A percentile compares a stretch with the other conserved stretches of the same genome.
Conservation (phyloP, 352 stramenopile species). For the Phytophthora cactorum region DNA sequence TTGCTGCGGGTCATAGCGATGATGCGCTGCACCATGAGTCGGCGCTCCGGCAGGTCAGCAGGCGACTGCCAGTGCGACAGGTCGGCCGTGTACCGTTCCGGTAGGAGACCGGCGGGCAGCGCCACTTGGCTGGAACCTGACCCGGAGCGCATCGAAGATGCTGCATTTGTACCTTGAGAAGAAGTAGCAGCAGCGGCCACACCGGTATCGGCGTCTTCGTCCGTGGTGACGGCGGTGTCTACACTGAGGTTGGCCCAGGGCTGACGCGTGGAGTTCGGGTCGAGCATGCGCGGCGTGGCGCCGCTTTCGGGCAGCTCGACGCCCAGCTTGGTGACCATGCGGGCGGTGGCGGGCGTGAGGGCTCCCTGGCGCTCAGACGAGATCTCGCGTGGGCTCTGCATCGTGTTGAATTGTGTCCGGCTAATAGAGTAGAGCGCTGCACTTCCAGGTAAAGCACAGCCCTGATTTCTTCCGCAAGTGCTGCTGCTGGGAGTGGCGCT, state of each 20-base stretch:
- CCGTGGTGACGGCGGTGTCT: conserved; percentile 46
- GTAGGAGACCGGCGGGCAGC: conserved; percentile 61
- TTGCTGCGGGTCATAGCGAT: conserved; percentile 87
- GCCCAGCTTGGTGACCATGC: conserved; percentile 56
- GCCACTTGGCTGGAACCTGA: conserved; percentile 43
- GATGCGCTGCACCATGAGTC: conserved; percentile 88
- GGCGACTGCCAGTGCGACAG: conserved; percentile 87
- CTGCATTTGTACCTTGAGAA: conserved; percentile 25
- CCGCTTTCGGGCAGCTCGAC: conserved; percentile 39
- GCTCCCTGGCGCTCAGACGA: conserved; percentile 72
- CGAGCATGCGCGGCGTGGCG: conserved; percentile 61
- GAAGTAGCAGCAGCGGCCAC: neutral
- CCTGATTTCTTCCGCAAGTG: conserved; percentile 28
- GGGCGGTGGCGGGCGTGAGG: conserved; percentile 68
- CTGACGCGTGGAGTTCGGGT: conserved; percentile 48
- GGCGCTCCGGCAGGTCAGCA: conserved; percentile 74
- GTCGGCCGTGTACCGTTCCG: conserved; percentile 80
- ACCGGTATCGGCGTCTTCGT: conserved; percentile 13
- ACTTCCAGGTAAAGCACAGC: neutral
- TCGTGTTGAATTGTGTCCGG: conserved; percentile 16
- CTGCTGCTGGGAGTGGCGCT: conserved; percentile 8
- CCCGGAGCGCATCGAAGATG: conserved; percentile 60
- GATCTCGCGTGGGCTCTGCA: conserved; percentile 69
- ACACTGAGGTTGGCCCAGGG: conserved; percentile 81
- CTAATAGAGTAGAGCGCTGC: neutral